Evolutionary conservation across 2,329 filamentous ascomycete genomes (phyloP).

Genomic region (Fusarium secorum): DNA sequence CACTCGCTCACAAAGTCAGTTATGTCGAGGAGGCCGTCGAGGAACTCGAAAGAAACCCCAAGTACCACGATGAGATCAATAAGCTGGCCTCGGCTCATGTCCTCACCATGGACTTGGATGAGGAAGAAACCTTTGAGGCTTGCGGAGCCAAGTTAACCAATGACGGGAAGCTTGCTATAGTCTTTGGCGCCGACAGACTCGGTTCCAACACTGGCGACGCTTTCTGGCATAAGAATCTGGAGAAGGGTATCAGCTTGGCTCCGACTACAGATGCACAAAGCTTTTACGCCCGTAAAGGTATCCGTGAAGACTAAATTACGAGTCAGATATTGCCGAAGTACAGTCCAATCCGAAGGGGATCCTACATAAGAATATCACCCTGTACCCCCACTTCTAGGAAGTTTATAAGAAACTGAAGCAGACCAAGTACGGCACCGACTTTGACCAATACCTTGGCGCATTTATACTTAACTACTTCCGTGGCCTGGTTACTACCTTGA

Average conservation of each 20-base stretch:
- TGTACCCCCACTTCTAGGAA: background rate
- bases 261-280: background rate
- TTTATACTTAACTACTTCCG: background rate
- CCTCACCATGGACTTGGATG: background rate
- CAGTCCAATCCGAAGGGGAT: background rate
- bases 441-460: background rate
- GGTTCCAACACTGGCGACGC: background rate
- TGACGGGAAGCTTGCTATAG: background rate
- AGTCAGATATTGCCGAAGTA: background rate
- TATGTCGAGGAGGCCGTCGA: background rate
- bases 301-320: background rate
- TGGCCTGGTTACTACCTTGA: background rate
- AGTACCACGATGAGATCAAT: background rate
- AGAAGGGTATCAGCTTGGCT: background rate
- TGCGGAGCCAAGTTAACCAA: background rate
- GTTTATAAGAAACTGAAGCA: background rate
- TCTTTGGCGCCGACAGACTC: background rate
- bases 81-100: background rate
- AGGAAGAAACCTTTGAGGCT: background rate
- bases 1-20: accelerated
- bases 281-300: background rate
- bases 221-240: background rate
- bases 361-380: accelerated
- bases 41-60: background rate
- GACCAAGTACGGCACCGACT: background rate